Percentiles rank a stretch among this genome's conserved stretches.
Conservation (phyloP, 805 yeast genomes). For the Blastobotrys terrestris region DNA sequence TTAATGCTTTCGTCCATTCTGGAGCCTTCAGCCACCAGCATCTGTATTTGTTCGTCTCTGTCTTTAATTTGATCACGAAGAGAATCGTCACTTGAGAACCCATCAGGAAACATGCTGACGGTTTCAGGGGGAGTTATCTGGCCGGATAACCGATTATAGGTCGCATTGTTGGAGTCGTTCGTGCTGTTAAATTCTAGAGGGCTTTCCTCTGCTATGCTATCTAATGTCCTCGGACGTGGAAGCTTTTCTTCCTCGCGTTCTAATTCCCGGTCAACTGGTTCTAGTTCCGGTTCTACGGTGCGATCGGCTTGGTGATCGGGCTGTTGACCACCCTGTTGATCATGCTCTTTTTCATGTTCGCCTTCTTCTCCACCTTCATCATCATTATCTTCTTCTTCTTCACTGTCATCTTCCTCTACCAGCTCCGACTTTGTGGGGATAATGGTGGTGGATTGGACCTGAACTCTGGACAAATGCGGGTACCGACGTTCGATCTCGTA, state of each 20-base stretch:
- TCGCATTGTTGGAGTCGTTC: neutral
- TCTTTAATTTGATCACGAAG: conserved; percentile 16
- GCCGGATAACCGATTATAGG: neutral
- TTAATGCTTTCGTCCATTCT: conserved; percentile 39
- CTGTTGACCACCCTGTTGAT: neutral
- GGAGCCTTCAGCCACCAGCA: conserved; percentile 42
- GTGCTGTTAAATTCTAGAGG: neutral
- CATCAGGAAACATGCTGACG: neutral
- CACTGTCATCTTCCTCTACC: conserved; percentile 87
- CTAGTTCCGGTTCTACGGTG: neutral
- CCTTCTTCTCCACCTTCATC: neutral
- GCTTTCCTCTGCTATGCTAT: conserved; percentile 2
- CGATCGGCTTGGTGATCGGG: conserved; percentile 2
- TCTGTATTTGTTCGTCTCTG: conserved; percentile 39
- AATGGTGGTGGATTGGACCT: conserved; percentile 42
- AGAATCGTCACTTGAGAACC: neutral
- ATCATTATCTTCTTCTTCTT: conserved; percentile 40
- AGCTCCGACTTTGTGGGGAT: conserved; percentile 81
- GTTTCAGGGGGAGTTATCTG: conserved; percentile 9
- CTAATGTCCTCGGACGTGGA: conserved; percentile 1
- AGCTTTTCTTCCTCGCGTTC: neutral
- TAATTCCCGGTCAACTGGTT: neutral
- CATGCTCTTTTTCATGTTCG: conserved; percentile 2
- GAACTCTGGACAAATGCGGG: conserved; percentile 26
- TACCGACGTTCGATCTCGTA: conserved; percentile 79